Evolutionary conservation across 345 rosid genomes (phyloP), one percentile per base, ranked within the genome.

Genomic region (Eucalyptus sideroxylon): DNA sequence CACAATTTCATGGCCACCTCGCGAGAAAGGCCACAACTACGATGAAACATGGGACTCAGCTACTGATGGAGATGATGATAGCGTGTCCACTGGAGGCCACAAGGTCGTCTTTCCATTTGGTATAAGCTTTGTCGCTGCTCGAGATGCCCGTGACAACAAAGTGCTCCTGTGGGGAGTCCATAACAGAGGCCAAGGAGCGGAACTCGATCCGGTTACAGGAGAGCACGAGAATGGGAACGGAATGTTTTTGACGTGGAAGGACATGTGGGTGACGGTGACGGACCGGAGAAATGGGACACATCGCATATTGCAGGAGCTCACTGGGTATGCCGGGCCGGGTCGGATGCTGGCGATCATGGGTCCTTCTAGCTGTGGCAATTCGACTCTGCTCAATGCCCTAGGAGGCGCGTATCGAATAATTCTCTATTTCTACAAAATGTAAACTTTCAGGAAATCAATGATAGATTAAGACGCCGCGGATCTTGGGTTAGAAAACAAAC

Each of bases 361-460:
- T 82, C 95, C 96, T 89, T 95, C 94, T 4, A 94, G 95, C 47
- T 92, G 80, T 59, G 96, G 95, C 90, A 95, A 95, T 89, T 91
- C 96, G 6, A 92, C 95, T 30, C 93, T 94, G 62, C 92, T 95
- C 2, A 93, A 94, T 89, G 89, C 94, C 1, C 82, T 95, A 49
- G 94, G 94, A 88, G 95, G 95, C 92, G 86, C 16, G 23, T 21
- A 12, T 12, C 10, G 50, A 3, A 72, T 87, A 14, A 31, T 24
- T 59, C 59, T 8, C 6, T 21, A 15, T 86, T 24, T 37, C 44
- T 4, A 51, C 17, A 14, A 65, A 34, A 65, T n/a, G 5, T 65
- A 4, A n/a, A 7, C 4, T n/a, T n/a, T 65, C 34, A 31, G 80
- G 40, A 7, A 67, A 69, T 31, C 37, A 30, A 69, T 69, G 42